Evolutionary conservation across 306 rosid genomes (phyloP), one percentile per base, ranked within the genome.

Genomic region (Lablab purpureus): DNA sequence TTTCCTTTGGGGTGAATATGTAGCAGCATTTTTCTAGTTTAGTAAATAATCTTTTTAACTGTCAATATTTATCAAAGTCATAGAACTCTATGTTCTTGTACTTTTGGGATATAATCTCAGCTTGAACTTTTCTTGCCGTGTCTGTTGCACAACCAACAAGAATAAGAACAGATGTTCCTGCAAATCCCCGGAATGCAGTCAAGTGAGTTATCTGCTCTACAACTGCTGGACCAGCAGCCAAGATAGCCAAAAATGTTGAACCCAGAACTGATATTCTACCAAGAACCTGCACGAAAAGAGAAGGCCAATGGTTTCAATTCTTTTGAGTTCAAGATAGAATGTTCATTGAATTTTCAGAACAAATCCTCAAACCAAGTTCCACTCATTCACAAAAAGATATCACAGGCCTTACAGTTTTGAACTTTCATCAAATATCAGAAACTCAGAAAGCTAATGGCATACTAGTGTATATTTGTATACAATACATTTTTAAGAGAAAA

Each of bases 101-200:
- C 85, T 92, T 92, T 59, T 92, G 99, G 66, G 98, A 92, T 82
- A 91, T 92, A 59, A 95, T 95, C 88, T 95, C 97, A 2, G 95
- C 99, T 84, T 90, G 89, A 84, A 92, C 98, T 84, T 95, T 92
- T 83, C 98, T 91, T 13, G 99, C 98, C 4, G 99, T 95, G 84
- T 95, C 97, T 47, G 98, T 91, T 43, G 97, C 98, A 21, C 99
- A 95, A 66, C 97, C 99, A 72, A 95, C 97, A 32, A 95, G 96
- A 84, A 95, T 95, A 82, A 92, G 99, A 88, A 95, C 89, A 52
- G 97, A 95, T 10, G 99, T 95, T 81, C 99, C 99, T 0, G 97
- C 97, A 62, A 94, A 94, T 84, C 99, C 99, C 36, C 97, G 87
- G 70, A 92, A 92, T 59, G 97, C 99, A 65, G 97, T 92, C 78